Conservation (phyloP, 306 rosid genomes). For the Castanopsis chinensis region DNA sequence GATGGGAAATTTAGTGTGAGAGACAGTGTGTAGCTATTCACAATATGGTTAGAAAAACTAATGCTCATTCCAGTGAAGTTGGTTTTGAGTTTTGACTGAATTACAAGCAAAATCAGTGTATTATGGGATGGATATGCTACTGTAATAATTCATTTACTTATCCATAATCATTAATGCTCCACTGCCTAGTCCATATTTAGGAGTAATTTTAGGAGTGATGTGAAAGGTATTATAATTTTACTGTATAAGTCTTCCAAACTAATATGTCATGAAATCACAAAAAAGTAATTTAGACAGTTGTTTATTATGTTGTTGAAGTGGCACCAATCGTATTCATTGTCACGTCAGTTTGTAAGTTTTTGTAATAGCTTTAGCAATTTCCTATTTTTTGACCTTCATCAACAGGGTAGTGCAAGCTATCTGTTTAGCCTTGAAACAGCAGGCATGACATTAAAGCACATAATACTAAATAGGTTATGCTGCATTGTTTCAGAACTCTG, state of each 20-base stretch:
- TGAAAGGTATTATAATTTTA: too few species aligned
- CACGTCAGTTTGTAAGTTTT: too few species aligned
- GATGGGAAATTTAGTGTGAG: slow-evolving; percentile 1
- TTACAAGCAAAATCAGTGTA: background rate
- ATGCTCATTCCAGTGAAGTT: background rate
- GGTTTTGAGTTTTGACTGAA: background rate
- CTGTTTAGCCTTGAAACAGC: slow-evolving; percentile 12
- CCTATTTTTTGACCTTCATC: background rate
- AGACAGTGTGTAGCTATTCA: background rate
- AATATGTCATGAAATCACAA: too few species aligned
- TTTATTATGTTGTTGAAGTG: too few species aligned
- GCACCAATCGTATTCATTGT: too few species aligned
- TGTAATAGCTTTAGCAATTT: too few species aligned
- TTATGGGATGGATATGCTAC: background rate
- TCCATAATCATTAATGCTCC: background rate
- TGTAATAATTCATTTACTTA: background rate
- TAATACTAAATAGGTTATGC: slow-evolving; percentile 20
- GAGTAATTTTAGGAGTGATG: background rate
- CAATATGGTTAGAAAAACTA: background rate
- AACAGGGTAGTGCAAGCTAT: slow-evolving; percentile 1
- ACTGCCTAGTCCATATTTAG: background rate
- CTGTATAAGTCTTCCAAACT: too few species aligned
- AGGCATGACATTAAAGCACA: slow-evolving; percentile 13
- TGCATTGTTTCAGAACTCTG: slow-evolving; percentile 42
- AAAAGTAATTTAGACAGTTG: too few species aligned